Evolutionary conservation across 495 filamentous ascomycete genomes (phyloP).

Genomic region (Physcia stellaris): DNA sequence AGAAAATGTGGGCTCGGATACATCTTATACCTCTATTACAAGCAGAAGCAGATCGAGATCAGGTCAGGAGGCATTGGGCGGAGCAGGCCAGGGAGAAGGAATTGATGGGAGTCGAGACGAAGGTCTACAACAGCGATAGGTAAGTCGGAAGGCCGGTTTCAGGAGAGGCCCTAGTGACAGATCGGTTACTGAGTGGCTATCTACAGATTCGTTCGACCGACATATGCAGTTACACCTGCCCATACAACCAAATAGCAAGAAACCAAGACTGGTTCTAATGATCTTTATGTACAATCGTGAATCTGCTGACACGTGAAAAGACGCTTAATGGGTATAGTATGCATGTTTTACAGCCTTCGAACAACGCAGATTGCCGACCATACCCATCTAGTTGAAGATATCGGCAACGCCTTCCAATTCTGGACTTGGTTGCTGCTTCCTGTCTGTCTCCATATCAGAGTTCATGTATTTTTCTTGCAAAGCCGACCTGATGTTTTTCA

Average conservation of each 20-base stretch:
- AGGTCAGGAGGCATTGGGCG: constrained; percentile 70
- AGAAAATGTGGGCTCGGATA: constrained; percentile 96
- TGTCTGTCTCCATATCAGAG: constrained; percentile 24
- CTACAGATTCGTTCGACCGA: constrained; percentile 55
- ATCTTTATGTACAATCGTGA: constrained; percentile 1
- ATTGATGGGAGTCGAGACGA: constrained; percentile 64
- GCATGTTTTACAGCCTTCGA: no score
- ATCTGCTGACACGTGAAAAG: no score
- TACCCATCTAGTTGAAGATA: constrained; percentile 42
- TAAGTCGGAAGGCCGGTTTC: constrained; percentile 26
- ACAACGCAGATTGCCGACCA: no score
- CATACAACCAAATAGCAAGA: constrained; percentile 32
- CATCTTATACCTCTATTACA: constrained; percentile 85
- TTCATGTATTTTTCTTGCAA: constrained; percentile 45
- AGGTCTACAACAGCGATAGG: constrained; percentile 80
- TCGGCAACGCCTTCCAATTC: constrained; percentile 53
- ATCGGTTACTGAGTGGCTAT: background rate
- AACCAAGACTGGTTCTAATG: background rate
- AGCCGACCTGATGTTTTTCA: constrained; percentile 35
- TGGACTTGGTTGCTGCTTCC: constrained; percentile 43
- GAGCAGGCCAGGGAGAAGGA: constrained; percentile 82
- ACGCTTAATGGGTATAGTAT: no score
- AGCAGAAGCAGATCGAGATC: constrained; percentile 91
- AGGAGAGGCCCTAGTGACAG: background rate
- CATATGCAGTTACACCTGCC: constrained; percentile 47